phyloP scores from a whole-genome alignment of 2,329 filamentous ascomycete species.

The Ramularia collo-cygni region DNA sequence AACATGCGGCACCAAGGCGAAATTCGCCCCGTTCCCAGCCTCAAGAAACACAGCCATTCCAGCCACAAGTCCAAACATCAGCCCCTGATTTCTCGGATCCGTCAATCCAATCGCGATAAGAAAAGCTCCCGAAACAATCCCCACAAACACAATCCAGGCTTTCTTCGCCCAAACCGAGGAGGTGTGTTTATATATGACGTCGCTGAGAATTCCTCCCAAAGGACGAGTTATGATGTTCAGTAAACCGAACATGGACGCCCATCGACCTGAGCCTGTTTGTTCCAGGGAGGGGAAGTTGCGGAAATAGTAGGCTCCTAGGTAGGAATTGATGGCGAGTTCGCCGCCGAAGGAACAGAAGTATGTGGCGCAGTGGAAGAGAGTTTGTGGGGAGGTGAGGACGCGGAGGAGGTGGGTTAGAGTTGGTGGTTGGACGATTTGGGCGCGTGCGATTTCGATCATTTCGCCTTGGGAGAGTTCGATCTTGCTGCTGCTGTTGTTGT shows the following conservation, averaged over 20 bases:
- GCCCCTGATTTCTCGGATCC: slow-evolving; percentile 53
- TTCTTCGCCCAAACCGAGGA: slow-evolving; percentile 58
- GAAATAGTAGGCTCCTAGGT: slow-evolving; percentile 53
- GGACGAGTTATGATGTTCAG: slow-evolving; percentile 62
- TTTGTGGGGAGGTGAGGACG: slow-evolving; percentile 56
- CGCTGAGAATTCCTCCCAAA: slow-evolving; percentile 55
- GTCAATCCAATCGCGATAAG: slow-evolving; percentile 54
- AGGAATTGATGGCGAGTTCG: slow-evolving; percentile 54
- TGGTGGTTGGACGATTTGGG: slow-evolving; percentile 57
- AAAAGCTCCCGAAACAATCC: slow-evolving; percentile 51
- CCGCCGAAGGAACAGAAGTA: slow-evolving; percentile 56
- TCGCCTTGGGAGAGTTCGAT: slow-evolving; percentile 48
- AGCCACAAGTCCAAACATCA: slow-evolving; percentile 70
- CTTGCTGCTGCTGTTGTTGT: slow-evolving; percentile 42
- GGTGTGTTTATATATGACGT: slow-evolving; percentile 48
- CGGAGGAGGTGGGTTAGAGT: slow-evolving; percentile 52
- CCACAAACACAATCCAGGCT: slow-evolving; percentile 50
- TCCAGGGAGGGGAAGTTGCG: slow-evolving; percentile 42
- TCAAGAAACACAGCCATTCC: slow-evolving; percentile 76
- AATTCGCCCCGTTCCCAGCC: slow-evolving; percentile 78
- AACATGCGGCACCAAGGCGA: slow-evolving; percentile 77
- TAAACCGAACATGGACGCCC: slow-evolving; percentile 68
- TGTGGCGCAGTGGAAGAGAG: slow-evolving; percentile 44
- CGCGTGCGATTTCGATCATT: slow-evolving; percentile 48
- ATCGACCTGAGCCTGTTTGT: slow-evolving; percentile 42